These are phyloP conservation scores for Nicotiana tabacum DNA, from an alignment of 257 asterid genomes.

Conservation along the genomic window DNA sequence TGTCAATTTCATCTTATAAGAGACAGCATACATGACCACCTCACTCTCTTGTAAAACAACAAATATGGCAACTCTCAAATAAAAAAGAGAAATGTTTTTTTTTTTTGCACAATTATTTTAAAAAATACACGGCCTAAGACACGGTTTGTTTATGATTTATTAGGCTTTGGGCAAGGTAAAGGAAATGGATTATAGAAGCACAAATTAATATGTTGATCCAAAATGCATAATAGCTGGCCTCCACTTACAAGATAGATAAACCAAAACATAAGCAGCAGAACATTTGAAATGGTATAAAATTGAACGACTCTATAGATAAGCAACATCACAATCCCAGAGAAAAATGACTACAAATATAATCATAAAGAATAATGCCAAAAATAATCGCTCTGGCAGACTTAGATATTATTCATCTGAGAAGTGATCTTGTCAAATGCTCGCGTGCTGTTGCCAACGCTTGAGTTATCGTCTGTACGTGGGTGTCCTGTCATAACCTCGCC, in stretches of 20 bases:
- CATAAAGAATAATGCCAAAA: background rate
- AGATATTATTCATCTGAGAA: conserved; percentile 39
- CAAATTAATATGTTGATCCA: background rate
- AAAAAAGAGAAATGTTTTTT: too few relatives aligned
- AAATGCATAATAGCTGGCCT: background rate
- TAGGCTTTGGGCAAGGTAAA: background rate
- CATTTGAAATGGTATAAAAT: background rate
- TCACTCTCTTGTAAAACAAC: too few relatives aligned
- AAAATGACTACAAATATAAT: background rate
- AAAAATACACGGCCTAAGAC: too few relatives aligned
- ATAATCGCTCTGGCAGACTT: background rate
- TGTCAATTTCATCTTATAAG: background rate
- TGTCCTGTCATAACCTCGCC: too few relatives aligned
- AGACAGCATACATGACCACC: background rate
- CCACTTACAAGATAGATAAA: background rate
- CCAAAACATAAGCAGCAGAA: background rate
- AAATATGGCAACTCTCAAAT: background rate
- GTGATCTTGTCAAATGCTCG: conserved; percentile 72
- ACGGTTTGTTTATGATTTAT: background rate
- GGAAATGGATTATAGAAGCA: background rate
- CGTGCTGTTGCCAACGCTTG: conserved; percentile 85
- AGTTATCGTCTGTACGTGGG: conserved; percentile 71
- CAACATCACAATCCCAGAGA: background rate
- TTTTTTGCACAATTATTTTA: too few relatives aligned
- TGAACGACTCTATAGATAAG: background rate